Evolutionary conservation across 108 stramenopile genomes (phyloP), one percentile per base, ranked within the genome.

Genomic region (Nannochloropsis salina): DNA sequence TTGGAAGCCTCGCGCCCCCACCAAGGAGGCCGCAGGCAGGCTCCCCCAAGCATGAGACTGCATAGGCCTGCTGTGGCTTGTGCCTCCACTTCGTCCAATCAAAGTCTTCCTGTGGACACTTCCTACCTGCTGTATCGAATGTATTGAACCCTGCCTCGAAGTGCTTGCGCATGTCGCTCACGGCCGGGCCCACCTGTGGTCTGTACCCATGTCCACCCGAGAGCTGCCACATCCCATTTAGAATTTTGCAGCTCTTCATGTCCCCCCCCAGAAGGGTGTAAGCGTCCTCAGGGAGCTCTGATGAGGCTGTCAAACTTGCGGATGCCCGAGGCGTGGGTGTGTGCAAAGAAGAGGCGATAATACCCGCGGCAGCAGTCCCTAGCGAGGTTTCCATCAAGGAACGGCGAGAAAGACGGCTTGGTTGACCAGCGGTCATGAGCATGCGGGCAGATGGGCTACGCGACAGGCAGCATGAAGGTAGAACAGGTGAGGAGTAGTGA

Each of bases 141-240:
- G 80, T 88, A 1, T 83, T 88, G 81, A 84, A 88, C 9, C 87
- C 87, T 31, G 61, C 45, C 80, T 81, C 80, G 40, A 82, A 83
- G 6, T 82, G 84, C 44, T 85, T 84, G 42, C 44, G 84, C 87
- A 88, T 88, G 45, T 80, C 87, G 44, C 84, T 80, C 10, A 88
- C 83, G 44, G 87, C 87, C 47, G 83, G 80, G 12, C 80, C 80
- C 84, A 81, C 42, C 44, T 88, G 83, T 18, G 87, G 87, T 9
- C 80, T 80, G 40, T 84, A 88, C 8, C 87, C 87, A 80, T 88
- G 87, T 9, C 80, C 84, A 11, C 87, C 87, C 80, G 84, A 84
- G 20, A 88, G 81, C 45, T 88, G 87, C 87, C 87, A 88, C 87
- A 88, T 88, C 41, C 87, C 87, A 45, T 88, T 88, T 41, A 88